These are phyloP conservation scores for Xylaria sp. DNA, from an alignment of 2,329 filamentous ascomycete genomes.

Conservation along the genomic window DNA sequence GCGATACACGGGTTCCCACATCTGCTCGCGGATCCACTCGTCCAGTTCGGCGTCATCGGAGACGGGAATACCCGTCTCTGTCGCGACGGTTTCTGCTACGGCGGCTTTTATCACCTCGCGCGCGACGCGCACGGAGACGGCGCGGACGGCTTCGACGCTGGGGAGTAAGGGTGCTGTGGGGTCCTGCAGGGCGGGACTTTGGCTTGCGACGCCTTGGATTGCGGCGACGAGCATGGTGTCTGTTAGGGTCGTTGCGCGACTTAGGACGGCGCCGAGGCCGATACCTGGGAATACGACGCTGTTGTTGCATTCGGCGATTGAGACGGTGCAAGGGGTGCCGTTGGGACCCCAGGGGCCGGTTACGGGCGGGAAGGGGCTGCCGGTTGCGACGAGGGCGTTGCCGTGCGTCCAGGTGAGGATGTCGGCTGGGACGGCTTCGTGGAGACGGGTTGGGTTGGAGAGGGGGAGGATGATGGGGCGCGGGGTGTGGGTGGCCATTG, in stretches of 20 bases:
- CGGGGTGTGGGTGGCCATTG: slow-evolving; percentile 69
- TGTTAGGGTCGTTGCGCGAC: slow-evolving; percentile 59
- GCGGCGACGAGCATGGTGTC: slow-evolving; percentile 80
- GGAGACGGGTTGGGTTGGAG: slow-evolving; percentile 77
- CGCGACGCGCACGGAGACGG: slow-evolving; percentile 74
- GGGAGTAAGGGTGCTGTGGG: slow-evolving; percentile 64
- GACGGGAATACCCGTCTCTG: slow-evolving; percentile 58
- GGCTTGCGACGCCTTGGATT: slow-evolving; percentile 63
- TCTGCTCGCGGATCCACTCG: slow-evolving; percentile 70
- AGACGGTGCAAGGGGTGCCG: slow-evolving; percentile 41
- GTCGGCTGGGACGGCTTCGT: slow-evolving; percentile 75
- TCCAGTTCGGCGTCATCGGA: slow-evolving; percentile 49
- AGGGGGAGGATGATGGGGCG: slow-evolving; percentile 76
- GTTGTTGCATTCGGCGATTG: slow-evolving; percentile 80
- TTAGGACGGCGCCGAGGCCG: slow-evolving; percentile 71
- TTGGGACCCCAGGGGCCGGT: slow-evolving; percentile 50
- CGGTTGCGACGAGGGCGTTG: slow-evolving; percentile 73
- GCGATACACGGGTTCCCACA: slow-evolving; percentile 71
- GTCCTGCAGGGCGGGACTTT: slow-evolving; percentile 64
- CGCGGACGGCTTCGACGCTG: slow-evolving; percentile 66
- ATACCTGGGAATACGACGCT: slow-evolving; percentile 81
- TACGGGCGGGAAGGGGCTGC: slow-evolving; percentile 75
- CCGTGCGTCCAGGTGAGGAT: slow-evolving; percentile 74
- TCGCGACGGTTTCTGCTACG: slow-evolving; percentile 61
- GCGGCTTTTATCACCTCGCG: slow-evolving; percentile 68